Base-by-base conservation (phyloP, 352 stramenopile genomes). In the Pythium coloratum region DNA sequence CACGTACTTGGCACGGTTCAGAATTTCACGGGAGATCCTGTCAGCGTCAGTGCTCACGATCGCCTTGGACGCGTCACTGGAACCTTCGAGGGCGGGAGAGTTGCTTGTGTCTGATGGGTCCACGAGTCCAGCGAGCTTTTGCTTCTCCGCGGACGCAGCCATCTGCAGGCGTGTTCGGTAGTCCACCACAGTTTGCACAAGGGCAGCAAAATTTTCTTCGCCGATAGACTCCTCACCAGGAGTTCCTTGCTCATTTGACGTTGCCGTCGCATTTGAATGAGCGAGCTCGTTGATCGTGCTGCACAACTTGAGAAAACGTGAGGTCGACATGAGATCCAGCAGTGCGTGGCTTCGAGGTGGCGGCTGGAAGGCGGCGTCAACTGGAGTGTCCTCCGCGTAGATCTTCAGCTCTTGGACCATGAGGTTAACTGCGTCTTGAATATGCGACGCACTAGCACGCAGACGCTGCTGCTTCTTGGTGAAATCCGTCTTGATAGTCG, bases 351-450 rank as follows among this genome's bases (percentile, higher is more conserved):
- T 85, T 16, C 71, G 76, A 33, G 82, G 84, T 9, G 85, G 80
- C 4, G 80, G 72, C 38, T 89, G 76, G 54, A 85, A 88, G 2
- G 74, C 70, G 0, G 78, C 70, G 28, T 90, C 80, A 3, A 77
- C 51, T 0, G 82, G 78, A 5, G 74, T 64, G 33, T 82, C 72
- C 2, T 73, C 74, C 13, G 76, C 78, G 32, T 91, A 91, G 44
- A 93, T 77, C 54, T 86, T 86, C 3, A 93, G 71, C 30, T 93
- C 85, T 44, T 91, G 76, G 12, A 85, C 77, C 71, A 93, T 83
- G 32, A 93, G 54, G 9, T 78, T 62, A 7, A 93, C 73, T 0
- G 85, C 75, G 26, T 82, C 69, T 51, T 88, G 67, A 16, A 93
- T 88, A 14, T 89, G 69, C 0, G 62, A 64, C 12, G 79, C 86